phyloP scores from a whole-genome alignment of 1,284 basidiomycete species.

The Filobasidium uniguttulatum region DNA sequence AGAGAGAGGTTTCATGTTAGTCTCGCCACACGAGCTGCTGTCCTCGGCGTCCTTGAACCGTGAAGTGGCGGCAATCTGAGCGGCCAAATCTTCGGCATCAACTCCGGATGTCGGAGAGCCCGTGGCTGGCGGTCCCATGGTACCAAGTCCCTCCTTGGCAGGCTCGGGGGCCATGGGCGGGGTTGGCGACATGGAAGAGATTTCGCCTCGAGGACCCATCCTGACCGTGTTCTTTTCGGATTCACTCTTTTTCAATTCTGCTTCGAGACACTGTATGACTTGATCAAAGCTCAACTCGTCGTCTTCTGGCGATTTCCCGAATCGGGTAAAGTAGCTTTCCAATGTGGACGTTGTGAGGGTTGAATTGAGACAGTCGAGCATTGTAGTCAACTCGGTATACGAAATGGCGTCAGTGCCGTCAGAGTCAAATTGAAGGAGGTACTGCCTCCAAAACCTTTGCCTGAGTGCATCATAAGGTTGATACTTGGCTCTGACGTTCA shows the following conservation, averaged over 20 bases:
- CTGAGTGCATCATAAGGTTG: conserved; percentile 85
- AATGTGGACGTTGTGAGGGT: conserved; percentile 72
- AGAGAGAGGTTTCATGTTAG: conserved; percentile 8
- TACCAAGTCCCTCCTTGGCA: conserved; percentile 21
- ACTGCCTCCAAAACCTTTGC: conserved; percentile 83
- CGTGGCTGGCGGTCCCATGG: conserved; percentile 22
- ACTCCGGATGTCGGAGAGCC: conserved; percentile 19
- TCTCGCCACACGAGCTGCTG: conserved; percentile 4
- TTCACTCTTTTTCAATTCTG: conserved; percentile 55
- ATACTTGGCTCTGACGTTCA: conserved; percentile 61
- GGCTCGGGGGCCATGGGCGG: conserved; percentile 20
- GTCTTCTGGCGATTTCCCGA: conserved; percentile 50
- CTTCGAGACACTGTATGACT: conserved; percentile 59
- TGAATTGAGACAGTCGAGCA: conserved; percentile 93
- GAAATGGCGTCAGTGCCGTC: conserved; percentile 71
- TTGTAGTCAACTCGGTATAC: conserved; percentile 76
- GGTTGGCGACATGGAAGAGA: conserved; percentile 16
- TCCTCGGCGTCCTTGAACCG: conserved; percentile 10
- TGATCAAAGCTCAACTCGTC: conserved; percentile 70
- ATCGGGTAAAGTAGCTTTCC: conserved; percentile 61
- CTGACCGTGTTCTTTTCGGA: conserved; percentile 47
- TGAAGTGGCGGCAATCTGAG: conserved; percentile 22
- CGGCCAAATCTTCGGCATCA: conserved; percentile 25
- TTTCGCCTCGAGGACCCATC: conserved; percentile 11
- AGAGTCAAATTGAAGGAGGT: conserved; percentile 78